Base-by-base conservation (phyloP, 768 basidiomycete genomes). In the Boletus subparvulus region DNA sequence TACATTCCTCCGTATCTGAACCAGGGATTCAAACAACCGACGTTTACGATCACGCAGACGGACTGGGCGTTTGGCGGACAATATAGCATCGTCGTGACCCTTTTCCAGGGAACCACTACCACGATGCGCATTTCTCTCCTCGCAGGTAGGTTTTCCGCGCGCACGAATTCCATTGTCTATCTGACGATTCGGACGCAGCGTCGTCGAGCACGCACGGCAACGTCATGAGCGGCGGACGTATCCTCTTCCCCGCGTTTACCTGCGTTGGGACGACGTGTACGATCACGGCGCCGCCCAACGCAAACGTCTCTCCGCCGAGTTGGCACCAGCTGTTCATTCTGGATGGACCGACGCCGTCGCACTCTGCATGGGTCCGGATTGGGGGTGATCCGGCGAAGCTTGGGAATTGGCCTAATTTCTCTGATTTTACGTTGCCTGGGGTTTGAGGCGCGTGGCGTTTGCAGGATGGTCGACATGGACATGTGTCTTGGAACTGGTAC, bases 1-100 rank as follows among this genome's bases (percentile, higher is more conserved):
- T 97, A 96, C 74, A 81, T 90, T 63, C 96, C 96, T 7, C 91
- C 90, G 16, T 98, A 96, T 71, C 80, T 92, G 57, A 84, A 74
- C 59, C 72, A 81, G 59, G 88, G 88, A 11, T 73, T 78, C 58
- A 68, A 60, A 5, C 88, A 87, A 55, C 94, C 89, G 0, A 75
- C 71, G 42, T 88, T 84, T 68, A 83, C 77, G 21, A 76, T 89
- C 43, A 61, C 77, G 0, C 67, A 76, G 54, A 81, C 77, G 12
- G 89, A 92, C 64, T 91, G 88, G 88, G 69, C 63, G 0, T 83
- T 86, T 30, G 78, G 81, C 0, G 77, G 78, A 12, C 68, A 69
- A n/a, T 83, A 84, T 61, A 66, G 70, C 2, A 86, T 92, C 61
- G 75, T 71, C 0, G 77, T 80, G 52, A 72, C 62, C 24, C 69